These are phyloP conservation scores for Candida broadrunensis DNA, from an alignment of 805 yeast species.

Conservation along the genomic window DNA sequence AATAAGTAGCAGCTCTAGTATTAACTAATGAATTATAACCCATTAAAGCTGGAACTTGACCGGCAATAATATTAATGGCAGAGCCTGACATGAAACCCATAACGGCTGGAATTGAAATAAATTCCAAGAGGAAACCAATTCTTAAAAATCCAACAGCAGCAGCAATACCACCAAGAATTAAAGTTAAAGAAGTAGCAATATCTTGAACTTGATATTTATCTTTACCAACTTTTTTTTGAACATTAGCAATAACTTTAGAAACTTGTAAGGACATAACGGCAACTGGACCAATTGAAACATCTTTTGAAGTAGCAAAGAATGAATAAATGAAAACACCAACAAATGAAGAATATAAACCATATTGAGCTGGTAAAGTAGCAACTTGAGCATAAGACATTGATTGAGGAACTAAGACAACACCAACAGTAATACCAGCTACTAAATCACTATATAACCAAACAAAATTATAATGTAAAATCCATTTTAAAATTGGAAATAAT, in stretches of 20 bases:
- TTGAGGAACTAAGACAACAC: conserved; percentile 90
- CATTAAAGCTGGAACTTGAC: conserved; percentile 85
- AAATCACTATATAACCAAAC: conserved; percentile 80
- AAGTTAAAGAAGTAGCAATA: conserved; percentile 76
- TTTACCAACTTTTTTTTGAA: conserved; percentile 40
- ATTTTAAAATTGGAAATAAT: conserved; percentile 74
- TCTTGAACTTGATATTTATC: conserved; percentile 56
- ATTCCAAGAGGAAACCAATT: conserved; percentile 83
- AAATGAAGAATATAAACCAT: conserved; percentile 87
- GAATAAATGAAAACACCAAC: conserved; percentile 88
- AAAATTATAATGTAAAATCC: conserved; percentile 82
- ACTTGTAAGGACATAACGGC: conserved; percentile 93
- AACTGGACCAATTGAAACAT: conserved; percentile 94
- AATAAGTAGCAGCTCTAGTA: conserved; percentile 69
- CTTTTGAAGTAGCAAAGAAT: conserved; percentile 91
- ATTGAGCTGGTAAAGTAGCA: conserved; percentile 78
- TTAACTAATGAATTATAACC: conserved; percentile 67
- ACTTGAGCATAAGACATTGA: conserved; percentile 92
- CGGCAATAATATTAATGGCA: conserved; percentile 75
- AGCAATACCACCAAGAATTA: conserved; percentile 84
- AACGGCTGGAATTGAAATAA: conserved; percentile 88
- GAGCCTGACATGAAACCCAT: conserved; percentile 96
- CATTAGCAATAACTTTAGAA: conserved; percentile 69
- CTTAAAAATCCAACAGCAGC: conserved; percentile 79
- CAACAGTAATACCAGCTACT: conserved; percentile 91